Conservation (phyloP, 352 stramenopile genomes). For the Globisporangium nunn region DNA sequence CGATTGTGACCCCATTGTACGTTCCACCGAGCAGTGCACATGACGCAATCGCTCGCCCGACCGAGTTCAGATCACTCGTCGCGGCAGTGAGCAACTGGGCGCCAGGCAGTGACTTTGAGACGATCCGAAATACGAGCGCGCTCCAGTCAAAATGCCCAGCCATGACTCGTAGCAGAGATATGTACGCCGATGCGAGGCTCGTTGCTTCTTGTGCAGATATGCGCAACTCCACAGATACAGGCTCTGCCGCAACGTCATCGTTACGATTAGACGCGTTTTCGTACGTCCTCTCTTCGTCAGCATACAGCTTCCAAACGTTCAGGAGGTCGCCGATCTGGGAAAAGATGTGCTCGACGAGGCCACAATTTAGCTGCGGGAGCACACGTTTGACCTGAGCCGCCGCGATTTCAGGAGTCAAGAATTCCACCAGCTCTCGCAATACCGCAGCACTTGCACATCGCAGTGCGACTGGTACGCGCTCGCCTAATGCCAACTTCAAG, state of each 20-base stretch:
- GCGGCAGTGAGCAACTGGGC: background rate
- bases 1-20: slow-evolving; percentile 40
- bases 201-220: slow-evolving; percentile 33
- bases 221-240: slow-evolving; percentile 24
- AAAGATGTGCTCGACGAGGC: slow-evolving; percentile 39
- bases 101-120: slow-evolving; percentile 15
- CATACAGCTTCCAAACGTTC: slow-evolving; percentile 39
- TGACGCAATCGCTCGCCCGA: slow-evolving; percentile 27
- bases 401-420: slow-evolving; percentile 27
- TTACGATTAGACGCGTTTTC: background rate
- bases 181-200: slow-evolving; percentile 34
- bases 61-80: background rate
- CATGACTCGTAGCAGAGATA: slow-evolving; percentile 39
- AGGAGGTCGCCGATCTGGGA: slow-evolving; percentile 19
- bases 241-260: background rate
- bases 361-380: slow-evolving; percentile 11
- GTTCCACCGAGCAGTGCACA: slow-evolving; percentile 50
- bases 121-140: slow-evolving; percentile 18
- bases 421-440: slow-evolving; percentile 32
- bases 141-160: slow-evolving; percentile 24
- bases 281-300: slow-evolving; percentile 9
- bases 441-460: slow-evolving; percentile 36
- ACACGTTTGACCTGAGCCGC: slow-evolving; percentile 26
- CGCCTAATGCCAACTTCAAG: slow-evolving; percentile 47
- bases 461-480: slow-evolving; percentile 36